A percentile compares a stretch with the other conserved stretches of the same genome.
Evolutionary conservation across 1,284 basidiomycete genomes (phyloP).

Genomic region (Papiliotrema fonsecae): DNA sequence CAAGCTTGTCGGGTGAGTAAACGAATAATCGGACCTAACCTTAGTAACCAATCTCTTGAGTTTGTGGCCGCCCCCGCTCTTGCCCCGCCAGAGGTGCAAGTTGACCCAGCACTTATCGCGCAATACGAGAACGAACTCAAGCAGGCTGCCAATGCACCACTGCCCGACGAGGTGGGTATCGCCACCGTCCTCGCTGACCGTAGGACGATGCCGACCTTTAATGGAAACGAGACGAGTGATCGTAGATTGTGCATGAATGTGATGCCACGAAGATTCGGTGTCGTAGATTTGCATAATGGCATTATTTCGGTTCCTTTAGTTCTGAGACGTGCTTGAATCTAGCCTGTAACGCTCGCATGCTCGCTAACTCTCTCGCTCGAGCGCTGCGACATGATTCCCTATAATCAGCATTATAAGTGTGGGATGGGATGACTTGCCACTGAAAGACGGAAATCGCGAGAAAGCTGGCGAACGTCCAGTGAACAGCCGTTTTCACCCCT

Average conservation of each 20-base stretch:
- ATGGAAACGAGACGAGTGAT: conserved; percentile 1
- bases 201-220: conserved; percentile 47
- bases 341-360: conserved; percentile 45
- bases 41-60: conserved; percentile 79
- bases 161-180: conserved; percentile 45
- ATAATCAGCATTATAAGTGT: not conserved
- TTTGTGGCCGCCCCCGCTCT: conserved; percentile 97
- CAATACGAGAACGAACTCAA: conserved; percentile 78
- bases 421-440: not conserved
- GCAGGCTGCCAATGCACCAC: conserved; percentile 49
- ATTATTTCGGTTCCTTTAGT: not conserved
- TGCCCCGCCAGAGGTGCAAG: conserved; percentile 84
- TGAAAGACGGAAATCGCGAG: conserved; percentile 29
- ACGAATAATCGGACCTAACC: not conserved
- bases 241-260: conserved; percentile 12
- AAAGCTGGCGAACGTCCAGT: conserved; percentile 45
- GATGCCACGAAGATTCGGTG: conserved; percentile 4
- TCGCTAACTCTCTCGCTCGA: conserved; percentile 35
- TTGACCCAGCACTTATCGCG: conserved; percentile 74
- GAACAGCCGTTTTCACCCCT: conserved; percentile 22
- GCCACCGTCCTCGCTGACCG: not conserved
- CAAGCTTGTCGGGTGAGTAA: conserved; percentile 87
- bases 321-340: conserved; percentile 19
- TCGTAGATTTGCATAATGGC: not conserved
- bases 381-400: conserved; percentile 43